Base-by-base conservation (phyloP, 2,329 filamentous ascomycete genomes). In the Aspergillus versicolor region DNA sequence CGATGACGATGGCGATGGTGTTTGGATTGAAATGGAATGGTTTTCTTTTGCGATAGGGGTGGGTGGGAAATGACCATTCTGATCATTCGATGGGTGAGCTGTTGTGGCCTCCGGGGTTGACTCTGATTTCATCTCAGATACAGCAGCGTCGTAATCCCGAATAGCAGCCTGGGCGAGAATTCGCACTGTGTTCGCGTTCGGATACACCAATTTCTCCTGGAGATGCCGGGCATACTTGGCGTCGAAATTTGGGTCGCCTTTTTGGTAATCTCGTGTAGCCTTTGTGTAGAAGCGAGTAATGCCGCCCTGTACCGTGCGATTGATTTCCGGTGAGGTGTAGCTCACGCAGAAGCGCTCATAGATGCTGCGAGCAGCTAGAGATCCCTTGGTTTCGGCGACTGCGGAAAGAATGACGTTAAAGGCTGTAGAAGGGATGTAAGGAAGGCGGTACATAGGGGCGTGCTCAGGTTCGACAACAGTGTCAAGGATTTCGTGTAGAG, bases 371-470 rank as follows among this genome's bases (percentile, higher is more conserved):
- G 81, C 86, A 34, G 73, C 73, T 9, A 61, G 54, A 56, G 77
- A 80, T 53, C 80, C 81, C 46, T 79, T 76, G 0, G 73, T 73
- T 27, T 80, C 76, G 3, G 83, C 78, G 8, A 86, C 73, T n/a
- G 81, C 82, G 43, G 78, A 73, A 6, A 89, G 79, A 6, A 85
- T 59, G 17, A 67, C 64, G 59, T 84, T 81, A 74, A 86, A 85
- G 5, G 79, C 69, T 3, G 68, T 65, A 0, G 74, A 63, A 12
- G 74, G 67, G 27, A 78, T 65, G 54, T 66, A 63, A 17, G 65
- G 63, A 32, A 69, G 40, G 61, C 61, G 44, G 67, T 60, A 32
- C 56, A 65, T 13, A 55, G 45, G 47, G 49, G 55, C 17, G 54
- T 43, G 19, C 11, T 50, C 37, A 30, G 48, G 42, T 19, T 60